Evolutionary conservation across 1,284 basidiomycete species (phyloP).

Genomic region (Flammula alnicola): DNA sequence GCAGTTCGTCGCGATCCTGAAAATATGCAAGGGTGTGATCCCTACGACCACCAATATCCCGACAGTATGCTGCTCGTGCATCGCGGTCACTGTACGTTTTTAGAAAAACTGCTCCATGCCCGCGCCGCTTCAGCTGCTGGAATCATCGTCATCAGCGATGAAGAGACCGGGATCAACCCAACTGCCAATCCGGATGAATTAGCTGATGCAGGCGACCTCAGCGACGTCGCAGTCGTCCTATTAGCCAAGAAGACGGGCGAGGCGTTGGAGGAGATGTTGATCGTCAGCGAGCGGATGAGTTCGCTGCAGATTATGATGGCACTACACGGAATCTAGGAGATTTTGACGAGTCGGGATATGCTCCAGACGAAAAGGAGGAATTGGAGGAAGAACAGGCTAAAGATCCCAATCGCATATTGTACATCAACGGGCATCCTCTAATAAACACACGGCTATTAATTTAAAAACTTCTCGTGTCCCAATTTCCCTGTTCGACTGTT

Average conservation of each 20-base stretch:
- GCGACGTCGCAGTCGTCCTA: conserved; percentile 65
- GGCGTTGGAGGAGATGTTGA: conserved; percentile 58
- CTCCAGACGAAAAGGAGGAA: conserved; percentile 33
- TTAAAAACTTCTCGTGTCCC: conserved; percentile 35
- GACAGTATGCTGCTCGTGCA: conserved; percentile 60
- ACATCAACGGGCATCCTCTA: conserved; percentile 78
- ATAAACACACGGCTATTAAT: conserved; percentile 74
- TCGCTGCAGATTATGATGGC: conserved; percentile 57
- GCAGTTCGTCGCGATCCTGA: conserved; percentile 50
- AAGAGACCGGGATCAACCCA: conserved; percentile 67
- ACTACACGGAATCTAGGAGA: conserved; percentile 20
- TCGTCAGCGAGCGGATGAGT: conserved; percentile 49
- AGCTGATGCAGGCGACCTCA: conserved; percentile 57
- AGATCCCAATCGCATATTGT: conserved; percentile 57
- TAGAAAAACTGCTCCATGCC: conserved; percentile 76
- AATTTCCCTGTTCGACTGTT: conserved; percentile 7
- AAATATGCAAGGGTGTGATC: conserved; percentile 64
- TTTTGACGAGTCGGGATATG: conserved; percentile 45
- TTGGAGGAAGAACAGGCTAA: conserved; percentile 31
- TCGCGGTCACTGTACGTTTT: conserved; percentile 82
- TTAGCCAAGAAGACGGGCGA: conserved; percentile 56
- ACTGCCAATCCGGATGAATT: conserved; percentile 63
- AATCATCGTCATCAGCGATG: conserved; percentile 71
- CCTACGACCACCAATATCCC: conserved; percentile 52
- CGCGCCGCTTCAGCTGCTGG: conserved; percentile 72